Percentiles rank a stretch among this genome's conserved stretches.
Conservation (phyloP, 2,329 filamentous ascomycete species). For the Epichloe gansuensis region DNA sequence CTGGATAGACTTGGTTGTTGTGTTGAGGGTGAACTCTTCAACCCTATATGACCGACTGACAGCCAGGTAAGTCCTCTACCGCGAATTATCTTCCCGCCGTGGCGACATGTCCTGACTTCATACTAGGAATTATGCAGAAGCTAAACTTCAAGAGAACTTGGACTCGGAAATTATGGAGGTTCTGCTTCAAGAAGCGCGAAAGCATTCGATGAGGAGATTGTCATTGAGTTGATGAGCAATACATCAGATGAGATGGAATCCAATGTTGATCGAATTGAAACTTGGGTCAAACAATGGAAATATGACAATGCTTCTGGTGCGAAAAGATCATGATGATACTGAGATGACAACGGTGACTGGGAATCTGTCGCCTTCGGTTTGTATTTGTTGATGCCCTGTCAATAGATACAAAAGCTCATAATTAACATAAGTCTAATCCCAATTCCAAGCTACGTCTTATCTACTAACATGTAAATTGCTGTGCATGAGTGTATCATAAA, state of each 20-base stretch:
- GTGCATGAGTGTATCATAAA: background rate
- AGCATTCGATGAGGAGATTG: slow-evolving; percentile 73
- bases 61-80: slow-evolving; percentile 40
- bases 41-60: slow-evolving; percentile 75
- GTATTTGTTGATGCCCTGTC: too few species aligned
- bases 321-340: background rate
- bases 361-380: too few species aligned
- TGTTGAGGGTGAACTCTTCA: slow-evolving; percentile 69
- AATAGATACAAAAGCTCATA: too few species aligned
- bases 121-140: slow-evolving; percentile 62
- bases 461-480: background rate
- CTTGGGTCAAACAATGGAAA: slow-evolving; percentile 78
- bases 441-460: too few species aligned
- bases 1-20: slow-evolving; percentile 92
- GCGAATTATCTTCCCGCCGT: too few species aligned
- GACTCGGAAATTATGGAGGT: slow-evolving; percentile 98
- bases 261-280: slow-evolving; percentile 73
- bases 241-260: slow-evolving; percentile 72
- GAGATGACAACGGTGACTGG: background rate
- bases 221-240: slow-evolving; percentile 81
- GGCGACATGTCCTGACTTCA: background rate
- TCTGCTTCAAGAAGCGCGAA: slow-evolving; percentile 77
- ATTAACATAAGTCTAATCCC: too few species aligned
- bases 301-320: slow-evolving; percentile 2
- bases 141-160: slow-evolving; percentile 89